Conservation (phyloP, 177 flowering plant genomes). For the Telopea speciosissima region DNA sequence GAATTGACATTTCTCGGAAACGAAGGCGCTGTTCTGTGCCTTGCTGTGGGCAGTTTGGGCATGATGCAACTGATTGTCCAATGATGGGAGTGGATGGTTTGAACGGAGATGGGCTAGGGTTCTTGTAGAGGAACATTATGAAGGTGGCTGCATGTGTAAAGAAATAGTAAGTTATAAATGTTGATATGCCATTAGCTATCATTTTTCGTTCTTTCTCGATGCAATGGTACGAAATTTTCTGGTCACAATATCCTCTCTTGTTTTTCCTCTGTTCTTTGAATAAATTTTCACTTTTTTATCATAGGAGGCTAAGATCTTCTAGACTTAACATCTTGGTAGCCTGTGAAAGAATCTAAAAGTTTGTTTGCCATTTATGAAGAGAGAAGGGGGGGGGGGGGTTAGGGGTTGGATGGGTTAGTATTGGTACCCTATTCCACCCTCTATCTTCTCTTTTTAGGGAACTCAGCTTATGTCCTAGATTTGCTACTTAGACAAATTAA, state of each 20-base stretch:
- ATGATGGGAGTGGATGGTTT: constrained; percentile 33
- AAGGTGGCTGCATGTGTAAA: not conserved
- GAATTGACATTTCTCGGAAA: constrained; percentile 41
- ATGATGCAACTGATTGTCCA: constrained; percentile 43
- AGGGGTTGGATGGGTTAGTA: too few relatives aligned
- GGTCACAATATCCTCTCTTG: too few relatives aligned
- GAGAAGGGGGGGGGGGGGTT: too few relatives aligned
- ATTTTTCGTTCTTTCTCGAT: not conserved
- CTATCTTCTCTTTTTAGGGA: too few relatives aligned
- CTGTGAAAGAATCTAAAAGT: not conserved
- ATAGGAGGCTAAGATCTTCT: too few relatives aligned
- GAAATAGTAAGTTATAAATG: not conserved
- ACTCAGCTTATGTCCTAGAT: too few relatives aligned
- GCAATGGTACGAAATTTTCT: constrained; percentile 1
- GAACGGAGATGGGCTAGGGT: constrained; percentile 36
- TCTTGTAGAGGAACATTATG: constrained; percentile 20
- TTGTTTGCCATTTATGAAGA: not conserved
- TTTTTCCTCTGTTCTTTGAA: not conserved
- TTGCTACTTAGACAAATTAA: too few relatives aligned
- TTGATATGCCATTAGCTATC: not conserved
- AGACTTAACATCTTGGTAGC: too few relatives aligned
- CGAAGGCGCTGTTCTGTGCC: constrained; percentile 44
- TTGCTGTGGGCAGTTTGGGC: constrained; percentile 47
- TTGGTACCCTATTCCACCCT: too few relatives aligned
- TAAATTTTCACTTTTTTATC: not conserved